Conservation (phyloP, 495 filamentous ascomycete genomes). For the Trichoderma gamsii region DNA sequence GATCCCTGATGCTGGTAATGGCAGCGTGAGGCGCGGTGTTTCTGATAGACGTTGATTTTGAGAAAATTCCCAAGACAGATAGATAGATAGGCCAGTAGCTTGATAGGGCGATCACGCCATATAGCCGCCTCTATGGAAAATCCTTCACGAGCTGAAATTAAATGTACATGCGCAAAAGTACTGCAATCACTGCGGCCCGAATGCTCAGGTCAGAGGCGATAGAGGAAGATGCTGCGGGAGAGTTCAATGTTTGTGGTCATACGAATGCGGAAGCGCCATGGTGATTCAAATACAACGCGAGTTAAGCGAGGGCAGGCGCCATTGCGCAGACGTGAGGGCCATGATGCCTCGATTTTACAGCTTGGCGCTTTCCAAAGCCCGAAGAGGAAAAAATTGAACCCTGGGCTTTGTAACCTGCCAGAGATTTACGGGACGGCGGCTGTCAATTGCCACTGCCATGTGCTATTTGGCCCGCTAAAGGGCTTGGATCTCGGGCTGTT, state of each 20-base stretch:
- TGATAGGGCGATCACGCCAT: constrained; percentile 8
- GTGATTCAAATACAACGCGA: too few relatives aligned
- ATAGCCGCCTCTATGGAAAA: not conserved
- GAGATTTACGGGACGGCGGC: not conserved
- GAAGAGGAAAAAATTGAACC: too few relatives aligned
- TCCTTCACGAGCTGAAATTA: not conserved
- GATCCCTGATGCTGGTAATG: not conserved
- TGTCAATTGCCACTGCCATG: not conserved
- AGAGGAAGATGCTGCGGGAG: not conserved
- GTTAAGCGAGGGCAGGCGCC: too few relatives aligned
- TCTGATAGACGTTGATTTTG: not conserved
- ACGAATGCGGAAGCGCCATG: too few relatives aligned
- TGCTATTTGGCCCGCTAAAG: not conserved
- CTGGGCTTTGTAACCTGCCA: too few relatives aligned
- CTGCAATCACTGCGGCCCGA: not conserved
- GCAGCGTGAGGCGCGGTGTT: not conserved
- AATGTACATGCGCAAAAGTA: not conserved
- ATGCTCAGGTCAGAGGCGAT: not conserved
- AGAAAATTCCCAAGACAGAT: not conserved
- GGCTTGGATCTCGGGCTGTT: not conserved
- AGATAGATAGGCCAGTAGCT: not conserved
- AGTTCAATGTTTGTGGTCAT: too few relatives aligned
- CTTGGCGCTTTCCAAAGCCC: too few relatives aligned
- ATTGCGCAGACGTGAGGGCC: too few relatives aligned
- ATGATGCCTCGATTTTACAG: too few relatives aligned